Evolutionary conservation across 1,284 basidiomycete genomes (phyloP), one percentile per base, ranked within the genome.

Genomic region (Moesziomyces antarcticus): DNA sequence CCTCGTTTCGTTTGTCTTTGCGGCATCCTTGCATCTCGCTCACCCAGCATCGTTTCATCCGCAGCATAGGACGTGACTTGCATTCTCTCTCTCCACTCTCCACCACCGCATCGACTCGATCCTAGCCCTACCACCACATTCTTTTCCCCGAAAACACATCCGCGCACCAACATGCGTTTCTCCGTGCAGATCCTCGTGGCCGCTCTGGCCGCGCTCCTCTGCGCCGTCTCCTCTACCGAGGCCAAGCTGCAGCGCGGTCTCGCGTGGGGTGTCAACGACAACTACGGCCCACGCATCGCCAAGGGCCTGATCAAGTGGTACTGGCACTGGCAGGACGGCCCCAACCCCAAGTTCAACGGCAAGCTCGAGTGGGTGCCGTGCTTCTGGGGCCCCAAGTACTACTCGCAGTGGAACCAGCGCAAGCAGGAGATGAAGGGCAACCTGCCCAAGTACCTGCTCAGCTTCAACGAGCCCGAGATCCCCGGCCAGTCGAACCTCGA

Each of bases 401-500:
- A 48, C 35, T 37, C 30, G 42, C 50, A 74, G 37, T 82, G 81
- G 81, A 56, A 67, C 33, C 46, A 69, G 52, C 72, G 78, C 45
- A 80, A 81, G 73, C 42, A 45, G 22, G 64, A 78, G 56, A 77
- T 82, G 53, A 51, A 58, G 53, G 57, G 66, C 40, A 61, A 74
- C 33, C 43, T 63, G 3, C 73, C 78, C 50, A 58, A 71, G 47
- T 50, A 78, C 65, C 63, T 82, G 27, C 75, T 82, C 50, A 71
- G 75, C 45, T 74, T 77, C 63, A 82, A 82, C 66, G 81, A 82
- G 63, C 79, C 80, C 45, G 81, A 82, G 47, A 65, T 82, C 42
- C 33, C 61, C 13, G 62, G 72, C 27, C 81, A 82, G 65, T 50
- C 81, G 47, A 78, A 77, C 67, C 58, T 82, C 47, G 33, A 42